Base-by-base conservation (phyloP, 140 eudicot genomes). In the Bidens hawaiensis region DNA sequence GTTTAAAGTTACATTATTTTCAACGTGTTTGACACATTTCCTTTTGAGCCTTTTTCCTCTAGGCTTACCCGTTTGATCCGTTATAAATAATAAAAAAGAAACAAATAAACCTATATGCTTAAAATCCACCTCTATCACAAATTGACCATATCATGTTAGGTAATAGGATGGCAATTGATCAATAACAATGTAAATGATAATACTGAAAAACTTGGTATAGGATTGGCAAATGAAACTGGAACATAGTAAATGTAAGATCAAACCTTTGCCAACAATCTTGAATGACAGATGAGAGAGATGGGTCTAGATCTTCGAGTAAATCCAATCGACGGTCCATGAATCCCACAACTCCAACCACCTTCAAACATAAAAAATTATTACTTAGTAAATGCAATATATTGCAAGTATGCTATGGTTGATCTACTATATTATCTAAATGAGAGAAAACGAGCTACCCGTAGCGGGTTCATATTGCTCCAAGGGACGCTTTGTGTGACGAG, bases 281-380 rank as follows among this genome's bases (percentile, higher is more conserved):
- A 60, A 90, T 90, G 30, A 87, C 65, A 42, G 96, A 77, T 5
- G 90, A 77, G 41, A 90, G 64, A 54, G 70, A 76, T 0, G 96
- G 90, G 65, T 90, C 88, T 6, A 84, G 25, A 55, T 69, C 56
- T 40, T 82, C 86, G 0, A 94, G 96, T 49, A 90, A 33, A 76
- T 90, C 97, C 70, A 90, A 62, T 50, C 97, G 80, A 23, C 94
- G 87, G 60, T 90, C 85, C 96, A 82, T 82, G 73, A 90, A 90
- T 8, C 97, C 97, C 61, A 90, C 97, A 42, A 87, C 83, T 73
- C 94, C 97, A 8, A 86, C 94, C 27, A 90, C 94, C 97, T 90
- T 72, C 2, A 41, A 55, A 34, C 28, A 57, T 55, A 0, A 25
- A 8, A 71, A 9, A 9, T 5, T 36, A 65, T 15, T 1, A 54